Percentiles rank a stretch among this genome's conserved stretches.
Evolutionary conservation across 441 rosid genomes (phyloP).

Genomic region (Arabidopsis hybrid): DNA sequence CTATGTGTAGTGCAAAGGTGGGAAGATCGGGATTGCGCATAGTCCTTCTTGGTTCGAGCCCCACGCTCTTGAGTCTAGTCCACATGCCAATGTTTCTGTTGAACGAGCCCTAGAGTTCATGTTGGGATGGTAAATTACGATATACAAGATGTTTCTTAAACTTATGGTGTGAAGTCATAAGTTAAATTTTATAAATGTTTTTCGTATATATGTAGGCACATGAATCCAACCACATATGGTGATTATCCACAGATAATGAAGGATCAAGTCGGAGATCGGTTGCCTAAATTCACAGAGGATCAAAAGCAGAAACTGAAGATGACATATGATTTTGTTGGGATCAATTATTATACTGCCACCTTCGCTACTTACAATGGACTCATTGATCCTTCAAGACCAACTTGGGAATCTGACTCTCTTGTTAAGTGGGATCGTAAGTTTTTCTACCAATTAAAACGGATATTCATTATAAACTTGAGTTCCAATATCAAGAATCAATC

Average conservation of each 20-base stretch:
- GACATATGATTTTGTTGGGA: constrained; percentile 55
- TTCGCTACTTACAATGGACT: constrained; percentile 44
- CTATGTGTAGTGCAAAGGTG: constrained; percentile 26
- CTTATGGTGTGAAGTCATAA: background rate
- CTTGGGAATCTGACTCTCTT: constrained; percentile 47
- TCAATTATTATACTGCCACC: constrained; percentile 52
- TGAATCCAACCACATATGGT: constrained; percentile 45
- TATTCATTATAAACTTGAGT: background rate
- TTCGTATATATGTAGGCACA: constrained; percentile 27
- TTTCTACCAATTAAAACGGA: background rate
- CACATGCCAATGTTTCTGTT: constrained; percentile 28
- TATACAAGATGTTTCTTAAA: background rate
- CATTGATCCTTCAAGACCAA: constrained; percentile 34
- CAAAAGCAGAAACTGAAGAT: constrained; percentile 47
- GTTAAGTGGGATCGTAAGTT: constrained; percentile 40
- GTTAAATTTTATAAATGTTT: background rate
- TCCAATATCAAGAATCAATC: background rate
- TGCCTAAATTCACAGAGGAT: constrained; percentile 45
- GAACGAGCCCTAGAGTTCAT: constrained; percentile 38
- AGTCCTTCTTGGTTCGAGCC: constrained; percentile 30
- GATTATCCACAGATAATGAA: constrained; percentile 48
- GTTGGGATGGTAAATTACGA: constrained; percentile 41
- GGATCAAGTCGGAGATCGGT: constrained; percentile 34
- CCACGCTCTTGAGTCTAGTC: constrained; percentile 30
- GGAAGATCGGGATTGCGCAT: constrained; percentile 37